Evolutionary conservation across 1,284 basidiomycete species (phyloP).

Genomic region (Kwoniella shivajii): DNA sequence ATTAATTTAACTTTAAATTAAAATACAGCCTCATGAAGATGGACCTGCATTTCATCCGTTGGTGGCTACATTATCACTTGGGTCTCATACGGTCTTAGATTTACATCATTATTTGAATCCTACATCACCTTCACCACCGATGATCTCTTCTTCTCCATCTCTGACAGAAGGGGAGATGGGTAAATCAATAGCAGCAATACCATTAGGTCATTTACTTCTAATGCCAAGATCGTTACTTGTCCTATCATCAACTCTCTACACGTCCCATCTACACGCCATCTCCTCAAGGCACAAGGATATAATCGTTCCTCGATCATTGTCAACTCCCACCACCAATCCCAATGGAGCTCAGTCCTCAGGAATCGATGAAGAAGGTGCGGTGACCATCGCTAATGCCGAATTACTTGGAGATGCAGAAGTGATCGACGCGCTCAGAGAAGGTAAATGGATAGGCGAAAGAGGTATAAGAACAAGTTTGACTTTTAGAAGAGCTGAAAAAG

Average conservation of each 20-base stretch:
- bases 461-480: conserved; percentile 76
- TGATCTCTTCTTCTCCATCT: conserved; percentile 36
- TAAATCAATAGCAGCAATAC: conserved; percentile 64
- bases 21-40: conserved; percentile 83
- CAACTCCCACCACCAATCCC: not conserved
- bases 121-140: conserved; percentile 46
- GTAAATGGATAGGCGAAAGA: conserved; percentile 60
- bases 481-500: conserved; percentile 76
- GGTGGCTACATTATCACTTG: conserved; percentile 85
- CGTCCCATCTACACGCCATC: conserved; percentile 73
- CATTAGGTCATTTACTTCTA: conserved; percentile 72
- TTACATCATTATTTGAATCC: conserved; percentile 69
- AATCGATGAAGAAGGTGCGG: conserved; percentile 26
- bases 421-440: conserved; percentile 55
- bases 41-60: conserved; percentile 84
- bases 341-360: not conserved
- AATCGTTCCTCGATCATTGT: conserved; percentile 19
- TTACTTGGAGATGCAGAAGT: conserved; percentile 57
- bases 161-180: conserved; percentile 61
- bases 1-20: not conserved
- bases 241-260: conserved; percentile 69
- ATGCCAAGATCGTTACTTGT: conserved; percentile 80
- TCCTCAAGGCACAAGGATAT: conserved; percentile 60
- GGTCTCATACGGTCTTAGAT: conserved; percentile 80
- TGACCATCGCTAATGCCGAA: conserved; percentile 63